phyloP scores from a whole-genome alignment of 345 rosid species.

The Capsella bursapastoris region DNA sequence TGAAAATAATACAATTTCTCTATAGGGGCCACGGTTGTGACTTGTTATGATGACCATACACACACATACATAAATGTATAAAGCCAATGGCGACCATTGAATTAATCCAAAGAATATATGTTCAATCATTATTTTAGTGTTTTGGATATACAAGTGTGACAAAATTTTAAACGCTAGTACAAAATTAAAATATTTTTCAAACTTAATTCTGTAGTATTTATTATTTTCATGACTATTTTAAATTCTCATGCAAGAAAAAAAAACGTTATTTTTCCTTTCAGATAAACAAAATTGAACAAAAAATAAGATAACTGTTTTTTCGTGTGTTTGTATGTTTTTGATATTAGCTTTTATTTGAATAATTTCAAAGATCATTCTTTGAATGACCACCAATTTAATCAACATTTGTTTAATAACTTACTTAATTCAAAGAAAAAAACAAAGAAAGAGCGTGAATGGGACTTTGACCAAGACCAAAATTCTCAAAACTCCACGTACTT shows the following conservation, averaged over 20 bases:
- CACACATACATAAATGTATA: too few relatives aligned
- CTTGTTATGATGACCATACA: too few relatives aligned
- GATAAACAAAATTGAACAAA: too few relatives aligned
- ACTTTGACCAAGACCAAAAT: slow-evolving; percentile 32
- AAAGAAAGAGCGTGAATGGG: slow-evolving; percentile 23
- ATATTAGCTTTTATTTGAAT: slow-evolving; percentile 6
- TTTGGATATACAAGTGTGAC: too few relatives aligned
- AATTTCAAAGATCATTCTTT: neutral
- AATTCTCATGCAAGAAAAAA: slow-evolving; percentile 5
- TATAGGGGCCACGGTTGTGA: too few relatives aligned
- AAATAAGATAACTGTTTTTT: too few relatives aligned
- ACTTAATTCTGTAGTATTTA: neutral
- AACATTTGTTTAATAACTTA: slow-evolving; percentile 14
- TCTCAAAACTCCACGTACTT: neutral
- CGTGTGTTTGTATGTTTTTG: too few relatives aligned
- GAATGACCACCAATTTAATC: slow-evolving; percentile 5
- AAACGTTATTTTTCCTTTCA: neutral
- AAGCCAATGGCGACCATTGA: too few relatives aligned
- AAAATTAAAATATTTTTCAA: neutral
- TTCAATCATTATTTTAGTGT: too few relatives aligned
- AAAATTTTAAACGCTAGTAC: neutral
- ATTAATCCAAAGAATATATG: too few relatives aligned
- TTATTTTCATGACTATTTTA: neutral
- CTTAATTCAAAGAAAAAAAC: slow-evolving; percentile 6
- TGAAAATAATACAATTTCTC: too few relatives aligned